Base-by-base conservation (phyloP, 164 flowering plant genomes). In the Amborella trichopoda region DNA sequence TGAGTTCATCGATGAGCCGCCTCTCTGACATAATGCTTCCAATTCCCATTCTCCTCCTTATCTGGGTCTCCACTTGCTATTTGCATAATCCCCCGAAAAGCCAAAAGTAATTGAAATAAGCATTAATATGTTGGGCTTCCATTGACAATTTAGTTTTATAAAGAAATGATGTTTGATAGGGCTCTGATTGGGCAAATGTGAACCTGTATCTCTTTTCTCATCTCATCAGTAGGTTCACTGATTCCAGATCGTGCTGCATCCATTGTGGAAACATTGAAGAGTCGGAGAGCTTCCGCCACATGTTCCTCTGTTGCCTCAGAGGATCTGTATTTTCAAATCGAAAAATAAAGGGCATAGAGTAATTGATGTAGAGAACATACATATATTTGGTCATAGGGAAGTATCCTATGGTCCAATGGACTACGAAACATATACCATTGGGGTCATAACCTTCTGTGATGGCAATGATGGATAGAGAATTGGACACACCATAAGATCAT, bases 161-260 rank as follows among this genome's bases (percentile, higher is more conserved):
- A n/a, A 37, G 19, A 6, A n/a, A 21, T n/a, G 3, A 5, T 3
- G 14, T 37, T 8, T 5, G 19, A 21, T 8, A n/a, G n/a, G 40
- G n/a, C n/a, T 27, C 18, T 20, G 32, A 24, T 10, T 32, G 5
- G 28, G 12, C 1, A 8, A 18, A 6, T 14, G 19, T 65, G 41
- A 26, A 86, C 96, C 98, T 87, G 78, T 42, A 91, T 87, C 69
- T 91, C 97, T 43, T 74, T 78, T 42, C 77, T 78, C 76, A 81
- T 73, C 41, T 90, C 95, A 14, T 81, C 56, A 32, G 87, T 82
- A 28, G 78, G 84, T 38, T 82, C 79, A 53, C 72, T 80, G 45
- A 93, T 70, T 56, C 99, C 99, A 24, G 96, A 88, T 16, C 73
- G 66, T 16, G 99, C 96, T 20, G 99, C 99, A 77, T 93, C 96